Evolutionary conservation across 2,329 filamentous ascomycete species (phyloP), one percentile per base, ranked within the genome.

Genomic region (Paracoccidioides lutzii): DNA sequence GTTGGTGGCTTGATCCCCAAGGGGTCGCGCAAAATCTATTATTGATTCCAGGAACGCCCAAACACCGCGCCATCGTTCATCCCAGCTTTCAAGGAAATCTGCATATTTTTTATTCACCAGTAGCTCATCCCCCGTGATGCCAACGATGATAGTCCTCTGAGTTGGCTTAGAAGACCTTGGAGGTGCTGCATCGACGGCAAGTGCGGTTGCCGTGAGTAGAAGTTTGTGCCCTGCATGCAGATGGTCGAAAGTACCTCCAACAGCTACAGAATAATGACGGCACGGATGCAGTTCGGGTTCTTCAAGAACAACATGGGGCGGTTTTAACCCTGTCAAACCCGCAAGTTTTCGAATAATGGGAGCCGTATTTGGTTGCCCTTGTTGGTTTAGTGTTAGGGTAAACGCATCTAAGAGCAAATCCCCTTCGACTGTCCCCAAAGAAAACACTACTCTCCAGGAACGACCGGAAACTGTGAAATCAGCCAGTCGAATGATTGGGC

Each of bases 241-340:
- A 71, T 97, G 90, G 69, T 98, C 93, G 71, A 97, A 98, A 0
- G 93, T 98, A 8, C 93, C 93, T 35, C 91, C 93, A 10, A 97
- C 81, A 53, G 85, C 88, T 52, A 94, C 85, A 12, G 81, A 78
- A 57, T 76, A 72, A 67, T 87, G 80, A 44, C 62, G 60, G 14
- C 52, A 48, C 28, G 53, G 53, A 51, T 42, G 22, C n/a, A 42
- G 37, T n/a, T 35, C 41, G 14, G 14, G 43, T 42, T 44, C 15
- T 28, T 51, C 44, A 15, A 52, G 40, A 32, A 44, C 22, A 5
- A 12, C 8, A 28, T 15, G 12, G 15, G 33, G 22, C 32, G 40
- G 33, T 43, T 44, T 28, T 40, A 6, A 28, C 28, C 9, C 51
- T 49, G 22, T 42, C 33, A 35, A 22, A 42, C 45, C 58, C 28